Conservation (phyloP, 2,329 filamentous ascomycete genomes). For the Fusarium dlaminii region DNA sequence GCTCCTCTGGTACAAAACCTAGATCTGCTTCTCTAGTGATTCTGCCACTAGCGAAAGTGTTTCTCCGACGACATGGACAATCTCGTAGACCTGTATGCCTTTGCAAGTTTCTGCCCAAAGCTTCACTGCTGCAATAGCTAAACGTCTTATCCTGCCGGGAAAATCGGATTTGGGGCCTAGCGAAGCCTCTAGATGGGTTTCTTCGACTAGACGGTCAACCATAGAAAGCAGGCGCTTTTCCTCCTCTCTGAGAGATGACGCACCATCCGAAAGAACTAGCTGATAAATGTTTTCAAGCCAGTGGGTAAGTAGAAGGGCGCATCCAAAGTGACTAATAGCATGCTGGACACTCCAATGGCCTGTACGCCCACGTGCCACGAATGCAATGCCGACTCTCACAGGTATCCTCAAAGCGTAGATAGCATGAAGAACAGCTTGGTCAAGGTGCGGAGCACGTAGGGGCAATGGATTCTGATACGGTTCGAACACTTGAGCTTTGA, state of each 20-base stretch:
- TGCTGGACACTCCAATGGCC: constrained; percentile 28
- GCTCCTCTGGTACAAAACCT: not conserved
- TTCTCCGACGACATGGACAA: constrained; percentile 17
- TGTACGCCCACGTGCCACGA: constrained; percentile 18
- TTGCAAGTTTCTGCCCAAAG: constrained; percentile 29
- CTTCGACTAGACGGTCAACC: not conserved
- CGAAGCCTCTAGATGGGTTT: not conserved
- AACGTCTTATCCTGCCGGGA: not conserved
- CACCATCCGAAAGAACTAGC: not conserved
- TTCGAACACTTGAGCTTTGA: not conserved
- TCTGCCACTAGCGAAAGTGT: not conserved
- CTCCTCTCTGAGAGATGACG: not conserved
- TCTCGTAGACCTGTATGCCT: constrained; percentile 26
- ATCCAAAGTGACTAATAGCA: constrained; percentile 20
- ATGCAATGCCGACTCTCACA: constrained; percentile 20
- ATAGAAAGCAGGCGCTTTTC: not conserved
- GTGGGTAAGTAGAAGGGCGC: constrained; percentile 14
- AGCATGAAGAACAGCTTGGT: constrained; percentile 18
- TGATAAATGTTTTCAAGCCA: constrained; percentile 13
- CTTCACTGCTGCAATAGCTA: constrained; percentile 5
- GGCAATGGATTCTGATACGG: not conserved
- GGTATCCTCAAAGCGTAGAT: constrained; percentile 24
- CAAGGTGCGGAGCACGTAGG: constrained; percentile 11
- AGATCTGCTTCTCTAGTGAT: not conserved
- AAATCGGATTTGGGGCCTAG: not conserved